These are phyloP conservation scores for Collybia mongolica DNA, from an alignment of 768 basidiomycete genomes.

Conservation along the genomic window DNA sequence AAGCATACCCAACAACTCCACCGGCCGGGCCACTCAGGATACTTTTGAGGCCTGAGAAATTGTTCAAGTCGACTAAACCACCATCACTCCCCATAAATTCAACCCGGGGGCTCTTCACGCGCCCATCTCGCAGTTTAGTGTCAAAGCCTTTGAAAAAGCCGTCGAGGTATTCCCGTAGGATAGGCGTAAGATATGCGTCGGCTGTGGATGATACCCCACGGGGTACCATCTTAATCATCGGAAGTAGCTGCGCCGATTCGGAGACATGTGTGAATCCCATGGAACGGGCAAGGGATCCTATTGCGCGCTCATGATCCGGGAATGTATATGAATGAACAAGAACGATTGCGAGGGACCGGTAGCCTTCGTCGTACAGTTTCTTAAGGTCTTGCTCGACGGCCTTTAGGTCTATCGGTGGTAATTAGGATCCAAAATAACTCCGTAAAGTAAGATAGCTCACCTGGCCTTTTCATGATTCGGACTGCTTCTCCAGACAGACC, in stretches of 20 bases:
- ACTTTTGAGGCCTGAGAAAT: conserved; percentile 92
- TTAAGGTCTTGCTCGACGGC: conserved; percentile 61
- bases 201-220: conserved; percentile 91
- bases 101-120: conserved; percentile 62
- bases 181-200: conserved; percentile 94
- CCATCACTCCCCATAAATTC: conserved; percentile 98
- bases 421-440: neutral
- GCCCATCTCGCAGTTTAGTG: conserved; percentile 61
- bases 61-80: conserved; percentile 72
- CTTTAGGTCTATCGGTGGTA: conserved; percentile 41
- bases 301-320: conserved; percentile 76
- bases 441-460: conserved; percentile 28
- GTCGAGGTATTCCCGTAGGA: conserved; percentile 79
- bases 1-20: conserved; percentile 92
- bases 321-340: conserved; percentile 92
- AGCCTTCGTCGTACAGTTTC: conserved; percentile 75
- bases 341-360: conserved; percentile 86
- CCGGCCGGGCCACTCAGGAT: conserved; percentile 94
- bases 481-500: conserved; percentile 92
- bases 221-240: conserved; percentile 95
- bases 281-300: conserved; percentile 72
- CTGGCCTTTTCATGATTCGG: conserved; percentile 72
- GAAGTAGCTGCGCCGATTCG: conserved; percentile 81
- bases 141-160: conserved; percentile 93
- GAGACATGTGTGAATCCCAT: conserved; percentile 92